Conservation (phyloP, 805 yeast species). For the Yarrowia deformans region DNA sequence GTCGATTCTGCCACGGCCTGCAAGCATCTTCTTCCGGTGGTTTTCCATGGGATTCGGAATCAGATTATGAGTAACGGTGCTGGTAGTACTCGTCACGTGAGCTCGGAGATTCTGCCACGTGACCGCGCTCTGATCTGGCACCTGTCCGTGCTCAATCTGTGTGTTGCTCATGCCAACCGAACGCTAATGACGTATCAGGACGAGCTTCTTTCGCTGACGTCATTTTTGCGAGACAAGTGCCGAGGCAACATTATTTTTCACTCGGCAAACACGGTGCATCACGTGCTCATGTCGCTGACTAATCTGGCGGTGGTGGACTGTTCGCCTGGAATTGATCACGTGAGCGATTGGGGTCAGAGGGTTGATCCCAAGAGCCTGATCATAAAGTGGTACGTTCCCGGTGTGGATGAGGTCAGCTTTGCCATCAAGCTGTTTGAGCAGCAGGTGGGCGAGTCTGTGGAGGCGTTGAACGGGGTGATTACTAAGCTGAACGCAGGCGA, state of each 20-base stretch:
- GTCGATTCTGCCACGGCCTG: conserved; percentile 63
- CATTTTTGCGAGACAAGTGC: conserved; percentile 56
- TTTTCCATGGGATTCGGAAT: conserved; percentile 61
- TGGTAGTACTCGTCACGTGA: conserved; percentile 69
- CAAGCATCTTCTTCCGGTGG: conserved; percentile 54
- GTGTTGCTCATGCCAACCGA: conserved; percentile 70
- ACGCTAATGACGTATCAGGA: conserved; percentile 55
- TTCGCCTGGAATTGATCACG: conserved; percentile 41
- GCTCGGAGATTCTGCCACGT: conserved; percentile 71
- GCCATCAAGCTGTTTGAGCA: conserved; percentile 66
- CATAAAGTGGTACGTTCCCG: conserved; percentile 81
- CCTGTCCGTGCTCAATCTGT: conserved; percentile 71
- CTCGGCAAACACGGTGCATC: conserved; percentile 70
- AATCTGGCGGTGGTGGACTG: conserved; percentile 53
- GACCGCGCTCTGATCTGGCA: conserved; percentile 81
- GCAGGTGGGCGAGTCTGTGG: conserved; percentile 50
- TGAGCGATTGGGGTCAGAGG: conserved; percentile 52
- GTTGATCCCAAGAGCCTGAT: conserved; percentile 49
- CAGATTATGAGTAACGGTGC: conserved; percentile 83
- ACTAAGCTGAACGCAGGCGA: conserved; percentile 45
- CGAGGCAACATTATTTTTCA: conserved; percentile 71
- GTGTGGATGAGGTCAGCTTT: conserved; percentile 59
- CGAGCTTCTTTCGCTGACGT: conserved; percentile 58
- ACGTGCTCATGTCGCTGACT: conserved; percentile 68
- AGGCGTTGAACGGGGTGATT: conserved; percentile 50